Percentiles rank a stretch among this genome's conserved stretches.
phyloP scores from a whole-genome alignment of 805 yeast species.

The Hanseniaspora nectarophila region DNA sequence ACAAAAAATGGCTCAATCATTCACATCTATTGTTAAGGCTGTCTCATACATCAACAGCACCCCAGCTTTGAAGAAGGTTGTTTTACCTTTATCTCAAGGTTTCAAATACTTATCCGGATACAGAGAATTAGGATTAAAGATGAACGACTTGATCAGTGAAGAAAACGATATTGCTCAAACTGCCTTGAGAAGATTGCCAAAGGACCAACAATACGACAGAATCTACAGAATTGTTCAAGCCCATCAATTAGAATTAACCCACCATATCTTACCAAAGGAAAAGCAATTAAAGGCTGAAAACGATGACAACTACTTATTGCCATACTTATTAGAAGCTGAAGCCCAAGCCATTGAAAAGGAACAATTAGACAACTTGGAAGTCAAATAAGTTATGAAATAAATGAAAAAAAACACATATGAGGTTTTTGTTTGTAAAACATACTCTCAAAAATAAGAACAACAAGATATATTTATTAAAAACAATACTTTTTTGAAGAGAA shows the following conservation, averaged over 20 bases:
- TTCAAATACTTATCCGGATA: slow-evolving; percentile 73
- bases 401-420: too few species aligned
- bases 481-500: too few species aligned
- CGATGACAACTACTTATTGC: slow-evolving; percentile 70
- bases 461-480: neutral
- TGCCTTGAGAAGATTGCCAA: slow-evolving; percentile 80
- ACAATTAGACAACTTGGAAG: slow-evolving; percentile 68
- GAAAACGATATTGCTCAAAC: slow-evolving; percentile 78
- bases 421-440: too few species aligned
- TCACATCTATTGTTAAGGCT: slow-evolving; percentile 58
- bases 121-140: slow-evolving; percentile 86
- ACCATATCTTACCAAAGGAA: slow-evolving; percentile 69
- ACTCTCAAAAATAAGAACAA: too few species aligned
- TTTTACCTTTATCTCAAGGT: slow-evolving; percentile 67
- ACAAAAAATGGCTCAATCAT: slow-evolving; percentile 32
- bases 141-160: slow-evolving; percentile 78
- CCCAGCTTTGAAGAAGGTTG: slow-evolving; percentile 63
- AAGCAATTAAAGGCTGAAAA: slow-evolving; percentile 71
- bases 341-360: slow-evolving; percentile 79
- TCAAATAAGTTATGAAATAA: slow-evolving; percentile 19
- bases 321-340: slow-evolving; percentile 88
- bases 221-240: slow-evolving; percentile 86
- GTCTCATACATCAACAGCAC: slow-evolving; percentile 71
- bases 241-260: slow-evolving; percentile 73
- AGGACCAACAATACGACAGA: slow-evolving; percentile 76